Evolutionary conservation across 2,329 filamentous ascomycete species (phyloP).

Genomic region (Penicillium crustosum): DNA sequence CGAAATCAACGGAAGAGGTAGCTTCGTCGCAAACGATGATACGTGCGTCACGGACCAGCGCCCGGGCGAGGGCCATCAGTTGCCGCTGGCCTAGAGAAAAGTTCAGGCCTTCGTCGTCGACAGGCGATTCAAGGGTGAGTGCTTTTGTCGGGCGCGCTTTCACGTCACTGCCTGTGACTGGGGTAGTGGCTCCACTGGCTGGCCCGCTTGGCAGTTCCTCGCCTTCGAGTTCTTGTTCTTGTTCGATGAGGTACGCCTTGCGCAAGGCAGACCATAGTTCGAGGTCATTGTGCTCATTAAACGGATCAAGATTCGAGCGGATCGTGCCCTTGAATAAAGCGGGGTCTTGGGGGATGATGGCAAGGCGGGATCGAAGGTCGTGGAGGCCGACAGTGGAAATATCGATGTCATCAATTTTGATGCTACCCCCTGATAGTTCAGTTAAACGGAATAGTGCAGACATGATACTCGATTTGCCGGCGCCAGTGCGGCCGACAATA

Average conservation of each 20-base stretch:
- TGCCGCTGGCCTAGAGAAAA: constrained; percentile 94
- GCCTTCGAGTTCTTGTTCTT: constrained; percentile 48
- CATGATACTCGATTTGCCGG: constrained; percentile 50
- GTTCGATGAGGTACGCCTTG: constrained; percentile 48
- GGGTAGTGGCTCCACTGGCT: constrained; percentile 34
- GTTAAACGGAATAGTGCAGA: constrained; percentile 47
- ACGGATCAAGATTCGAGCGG: constrained; percentile 48
- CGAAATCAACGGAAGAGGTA: constrained; percentile 89
- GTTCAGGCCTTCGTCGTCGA: constrained; percentile 94
- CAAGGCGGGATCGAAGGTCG: constrained; percentile 44
- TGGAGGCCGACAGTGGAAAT: constrained; percentile 43
- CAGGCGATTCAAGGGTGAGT: constrained; percentile 67
- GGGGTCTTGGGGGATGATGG: constrained; percentile 50
- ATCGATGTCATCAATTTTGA: constrained; percentile 47
- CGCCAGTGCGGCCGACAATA: constrained; percentile 48
- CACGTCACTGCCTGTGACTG: constrained; percentile 35
- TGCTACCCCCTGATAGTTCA: constrained; percentile 42
- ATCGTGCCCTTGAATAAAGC: constrained; percentile 47
- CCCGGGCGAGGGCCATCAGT: constrained; percentile 89
- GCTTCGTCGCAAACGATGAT: constrained; percentile 98
- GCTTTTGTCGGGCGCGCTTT: constrained; percentile 42
- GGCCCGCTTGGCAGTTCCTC: constrained; percentile 32
- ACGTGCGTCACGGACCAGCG: constrained; percentile 79
- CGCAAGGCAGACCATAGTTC: constrained; percentile 50
- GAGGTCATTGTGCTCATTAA: constrained; percentile 47